Conservation (phyloP, 2,329 filamentous ascomycete species). For the Cyclaneusma minus region DNA sequence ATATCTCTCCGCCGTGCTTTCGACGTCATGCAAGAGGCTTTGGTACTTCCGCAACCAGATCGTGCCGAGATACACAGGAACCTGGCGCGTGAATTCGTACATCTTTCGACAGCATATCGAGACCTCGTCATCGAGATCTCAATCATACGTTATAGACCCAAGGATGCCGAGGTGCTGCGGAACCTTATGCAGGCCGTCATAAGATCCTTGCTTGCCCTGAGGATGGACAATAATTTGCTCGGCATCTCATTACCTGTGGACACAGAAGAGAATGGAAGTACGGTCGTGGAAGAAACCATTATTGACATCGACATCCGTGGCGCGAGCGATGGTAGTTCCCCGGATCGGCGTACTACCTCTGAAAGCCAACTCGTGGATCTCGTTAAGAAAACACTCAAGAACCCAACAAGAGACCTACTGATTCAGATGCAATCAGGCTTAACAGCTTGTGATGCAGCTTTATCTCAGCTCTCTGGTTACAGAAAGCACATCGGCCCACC, state of each 20-base stretch:
- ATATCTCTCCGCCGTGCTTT: constrained; percentile 30
- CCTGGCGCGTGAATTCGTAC: constrained; percentile 35
- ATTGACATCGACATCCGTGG: constrained; percentile 20
- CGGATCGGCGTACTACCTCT: too few species aligned
- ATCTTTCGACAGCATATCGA: constrained; percentile 37
- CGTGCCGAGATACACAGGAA: constrained; percentile 23
- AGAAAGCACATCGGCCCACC: constrained; percentile 30
- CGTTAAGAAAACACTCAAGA: constrained; percentile 22
- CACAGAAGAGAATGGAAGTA: constrained; percentile 8
- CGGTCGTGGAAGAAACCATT: constrained; percentile 18
- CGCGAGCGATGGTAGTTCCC: too few species aligned
- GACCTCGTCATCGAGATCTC: constrained; percentile 42
- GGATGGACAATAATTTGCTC: constrained; percentile 31
- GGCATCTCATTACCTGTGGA: constrained; percentile 13
- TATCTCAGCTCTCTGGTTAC: constrained; percentile 38
- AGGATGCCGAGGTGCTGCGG: constrained; percentile 32
- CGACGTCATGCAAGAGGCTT: constrained; percentile 25
- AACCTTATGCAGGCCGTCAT: constrained; percentile 40
- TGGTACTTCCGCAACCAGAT: constrained; percentile 22
- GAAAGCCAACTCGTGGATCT: constrained; percentile 16
- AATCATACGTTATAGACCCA: constrained; percentile 33
- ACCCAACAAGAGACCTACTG: constrained; percentile 30
- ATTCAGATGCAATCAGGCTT: constrained; percentile 28
- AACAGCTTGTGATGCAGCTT: constrained; percentile 30
- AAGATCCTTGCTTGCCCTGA: constrained; percentile 34